phyloP scores from a whole-genome alignment of 73 alveolate species.

The Halteria grandinella region DNA sequence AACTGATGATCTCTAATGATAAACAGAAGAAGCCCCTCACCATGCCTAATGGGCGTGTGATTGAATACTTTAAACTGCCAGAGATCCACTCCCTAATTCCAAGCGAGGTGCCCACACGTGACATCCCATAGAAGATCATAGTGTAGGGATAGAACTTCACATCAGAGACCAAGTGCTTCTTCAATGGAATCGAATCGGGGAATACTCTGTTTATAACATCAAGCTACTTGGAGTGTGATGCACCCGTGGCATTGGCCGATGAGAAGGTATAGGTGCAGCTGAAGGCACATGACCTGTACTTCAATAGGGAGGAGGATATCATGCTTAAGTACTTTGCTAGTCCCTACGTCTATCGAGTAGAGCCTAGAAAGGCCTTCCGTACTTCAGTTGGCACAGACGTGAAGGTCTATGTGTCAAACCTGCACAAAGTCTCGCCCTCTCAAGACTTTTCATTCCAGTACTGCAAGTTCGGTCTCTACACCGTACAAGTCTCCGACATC shows the following conservation, averaged over 20 bases:
- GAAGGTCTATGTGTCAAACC: slow-evolving; percentile 10
- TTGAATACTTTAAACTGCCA: slow-evolving; percentile 33
- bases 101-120: background rate
- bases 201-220: background rate
- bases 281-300: background rate
- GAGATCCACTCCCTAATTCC: slow-evolving; percentile 9
- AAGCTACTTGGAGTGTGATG: slow-evolving; percentile 5
- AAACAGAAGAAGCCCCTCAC: background rate
- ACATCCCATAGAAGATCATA: slow-evolving; percentile 3
- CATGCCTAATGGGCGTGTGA: background rate
- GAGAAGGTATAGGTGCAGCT: background rate
- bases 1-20: background rate
- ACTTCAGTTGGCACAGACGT: slow-evolving; percentile 7
- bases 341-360: slow-evolving; percentile 16
- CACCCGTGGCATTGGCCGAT: slow-evolving; percentile 33
- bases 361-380: slow-evolving; percentile 36
- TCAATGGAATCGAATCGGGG: background rate
- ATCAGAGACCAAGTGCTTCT: background rate
- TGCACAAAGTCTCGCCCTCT: background rate
- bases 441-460: background rate
- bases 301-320: slow-evolving; percentile 16
- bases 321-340: slow-evolving; percentile 8
- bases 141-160: slow-evolving; percentile 30
- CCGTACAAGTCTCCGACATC: slow-evolving; percentile 1
- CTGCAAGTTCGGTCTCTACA: slow-evolving; percentile 26